Base-by-base conservation (phyloP, 164 flowering plant genomes). In the Vitis rotundifolia region DNA sequence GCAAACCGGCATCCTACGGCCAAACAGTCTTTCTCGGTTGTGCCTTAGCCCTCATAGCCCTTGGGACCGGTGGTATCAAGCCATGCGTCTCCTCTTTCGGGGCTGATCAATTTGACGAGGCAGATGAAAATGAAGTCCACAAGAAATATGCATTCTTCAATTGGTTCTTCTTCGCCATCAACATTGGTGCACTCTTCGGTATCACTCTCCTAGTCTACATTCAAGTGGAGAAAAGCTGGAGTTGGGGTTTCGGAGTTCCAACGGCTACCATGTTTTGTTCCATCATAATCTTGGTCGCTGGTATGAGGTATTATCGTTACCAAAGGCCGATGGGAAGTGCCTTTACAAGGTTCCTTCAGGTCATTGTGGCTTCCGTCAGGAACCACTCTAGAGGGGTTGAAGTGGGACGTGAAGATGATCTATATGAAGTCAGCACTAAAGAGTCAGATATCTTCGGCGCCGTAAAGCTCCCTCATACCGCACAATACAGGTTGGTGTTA, bases 161-260 rank as follows among this genome's bases (percentile, higher is more conserved):
- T 69, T 91, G 94, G 97, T 89, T 91, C 82, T 89, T 89, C 86
- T 88, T 89, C 22, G 91, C 91, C 66, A 88, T 88, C 68, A 89
- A 84, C 83, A 85, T 81, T 68, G 97, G 97, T 3, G 91, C 84
- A 0, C 71, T 89, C 13, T 13, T 88, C 2, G 91, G 88, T 1
- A 74, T 88, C 55, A 88, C 94, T 0, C 22, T 89, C 1, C 2
- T 89, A 66, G 92, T 88, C 2, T 86, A 83, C 61, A 3, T 85
- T 1, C 84, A 84, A 66, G 82, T 53, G 1, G 57, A 76, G 68
- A 64, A 72, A 15, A 94, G 94, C 0, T 89, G 80, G 83, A 75
- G 47, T 44, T 87, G 86, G 88, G 92, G 90, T 5, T 84, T 88
- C 55, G 91, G 80, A 0, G 69, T 88, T 1, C 94, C 90, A 0